phyloP scores from a whole-genome alignment of 2,329 filamentous ascomycete species.

The Daldinia sp. region DNA sequence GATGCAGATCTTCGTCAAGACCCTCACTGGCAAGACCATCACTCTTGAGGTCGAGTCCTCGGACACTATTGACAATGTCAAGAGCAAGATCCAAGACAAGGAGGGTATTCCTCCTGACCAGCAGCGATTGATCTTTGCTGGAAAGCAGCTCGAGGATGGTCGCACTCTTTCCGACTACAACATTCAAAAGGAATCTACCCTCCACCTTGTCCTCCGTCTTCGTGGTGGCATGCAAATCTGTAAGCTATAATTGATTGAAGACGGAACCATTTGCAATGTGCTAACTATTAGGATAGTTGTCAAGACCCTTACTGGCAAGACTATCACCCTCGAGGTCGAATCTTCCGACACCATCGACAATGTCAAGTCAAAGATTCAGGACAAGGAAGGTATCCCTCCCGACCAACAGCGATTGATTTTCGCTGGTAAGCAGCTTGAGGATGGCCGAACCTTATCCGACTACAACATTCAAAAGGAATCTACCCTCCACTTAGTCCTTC shows the following conservation, averaged over 20 bases:
- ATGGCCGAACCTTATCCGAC: constrained; percentile 87
- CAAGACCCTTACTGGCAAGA: constrained; percentile 91
- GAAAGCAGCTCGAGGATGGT: constrained; percentile 59
- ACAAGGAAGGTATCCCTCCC: constrained; percentile 96
- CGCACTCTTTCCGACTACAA: constrained; percentile 65
- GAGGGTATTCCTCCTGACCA: constrained; percentile 88
- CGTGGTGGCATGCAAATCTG: constrained; percentile 73
- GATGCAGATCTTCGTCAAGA: constrained; percentile 99
- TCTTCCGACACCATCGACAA: constrained; percentile 94
- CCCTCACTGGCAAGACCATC: constrained; percentile 91
- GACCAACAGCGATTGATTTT: constrained; percentile 98
- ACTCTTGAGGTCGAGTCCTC: constrained; percentile 80
- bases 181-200: constrained; percentile 71
- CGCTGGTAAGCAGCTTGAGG: constrained; percentile 94
- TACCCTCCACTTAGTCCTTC: constrained; percentile 84
- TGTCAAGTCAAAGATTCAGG: constrained; percentile 96
- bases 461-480: constrained; percentile 98
- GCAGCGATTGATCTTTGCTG: constrained; percentile 83
- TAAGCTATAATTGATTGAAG: constrained; percentile 47
- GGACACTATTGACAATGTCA: constrained; percentile 87
- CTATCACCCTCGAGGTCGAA: constrained; percentile 90
- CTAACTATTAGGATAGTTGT: constrained; percentile 58
- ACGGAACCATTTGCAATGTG: background rate
- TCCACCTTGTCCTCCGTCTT: constrained; percentile 79
- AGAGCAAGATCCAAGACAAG: constrained; percentile 91